phyloP scores from a whole-genome alignment of 78 protist species.

The Dictyostelium discoideum region DNA sequence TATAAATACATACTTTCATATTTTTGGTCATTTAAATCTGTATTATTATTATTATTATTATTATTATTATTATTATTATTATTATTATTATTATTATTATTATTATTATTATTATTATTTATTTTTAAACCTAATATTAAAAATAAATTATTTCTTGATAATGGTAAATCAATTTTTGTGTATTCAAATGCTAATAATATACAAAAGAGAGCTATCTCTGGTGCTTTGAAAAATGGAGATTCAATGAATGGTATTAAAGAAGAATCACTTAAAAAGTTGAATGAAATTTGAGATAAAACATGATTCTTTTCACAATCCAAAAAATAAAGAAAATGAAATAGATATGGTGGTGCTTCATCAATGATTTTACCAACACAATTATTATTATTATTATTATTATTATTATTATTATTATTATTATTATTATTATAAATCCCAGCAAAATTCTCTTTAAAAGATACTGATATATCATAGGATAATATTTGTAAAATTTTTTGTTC shows the following conservation, averaged over 20 bases:
- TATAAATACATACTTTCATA: background rate
- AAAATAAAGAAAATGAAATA: constrained; percentile 1
- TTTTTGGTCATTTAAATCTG: background rate
- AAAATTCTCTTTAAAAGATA: background rate
- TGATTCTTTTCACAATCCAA: constrained; percentile 1
- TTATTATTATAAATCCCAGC: background rate
- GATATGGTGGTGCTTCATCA: background rate
- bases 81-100: background rate
- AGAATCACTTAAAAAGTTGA: background rate
- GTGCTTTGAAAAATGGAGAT: background rate
- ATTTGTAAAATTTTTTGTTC: background rate
- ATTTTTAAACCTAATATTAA: background rate
- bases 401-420: too few relatives aligned
- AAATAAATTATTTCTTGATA: background rate
- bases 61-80: too few relatives aligned
- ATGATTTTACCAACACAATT: background rate
- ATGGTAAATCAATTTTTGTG: background rate
- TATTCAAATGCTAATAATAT: background rate
- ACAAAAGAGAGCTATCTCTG: constrained; percentile 1
- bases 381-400: too few relatives aligned
- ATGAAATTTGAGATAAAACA: background rate
- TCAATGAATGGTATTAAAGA: background rate
- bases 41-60: background rate
- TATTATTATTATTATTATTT: too few relatives aligned
- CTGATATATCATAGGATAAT: background rate